Evolutionary conservation across 192 early-diverging fungal species (phyloP).

Genomic region (Coemansia sp.): DNA sequence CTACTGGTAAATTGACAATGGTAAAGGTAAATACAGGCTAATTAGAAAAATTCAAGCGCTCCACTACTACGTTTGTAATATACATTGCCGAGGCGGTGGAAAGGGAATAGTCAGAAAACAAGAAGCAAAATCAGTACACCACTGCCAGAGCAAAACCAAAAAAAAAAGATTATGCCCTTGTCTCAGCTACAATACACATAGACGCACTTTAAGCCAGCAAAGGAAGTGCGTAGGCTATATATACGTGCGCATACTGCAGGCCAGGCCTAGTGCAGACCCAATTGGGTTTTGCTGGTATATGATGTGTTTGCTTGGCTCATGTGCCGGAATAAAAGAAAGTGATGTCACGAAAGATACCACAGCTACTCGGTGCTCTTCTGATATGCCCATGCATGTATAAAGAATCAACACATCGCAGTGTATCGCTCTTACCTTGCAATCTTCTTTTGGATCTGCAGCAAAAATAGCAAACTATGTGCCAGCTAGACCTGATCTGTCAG

Average conservation of each 20-base stretch:
- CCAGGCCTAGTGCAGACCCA: not conserved
- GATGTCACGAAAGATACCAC: slow-evolving; percentile 13
- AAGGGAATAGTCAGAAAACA: not conserved
- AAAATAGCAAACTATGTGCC: not conserved
- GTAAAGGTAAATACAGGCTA: not conserved
- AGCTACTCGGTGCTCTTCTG: slow-evolving; percentile 1
- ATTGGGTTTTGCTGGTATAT: not conserved
- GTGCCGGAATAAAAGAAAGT: slow-evolving; percentile 4
- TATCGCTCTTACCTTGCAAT: slow-evolving; percentile 7
- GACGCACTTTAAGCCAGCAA: not conserved
- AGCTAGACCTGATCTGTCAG: not conserved
- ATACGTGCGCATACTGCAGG: not conserved
- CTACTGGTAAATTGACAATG: not conserved
- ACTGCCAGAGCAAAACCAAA: not conserved
- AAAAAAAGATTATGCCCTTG: not conserved
- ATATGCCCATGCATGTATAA: slow-evolving; percentile 3
- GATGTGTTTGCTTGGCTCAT: not conserved
- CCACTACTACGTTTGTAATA: not conserved
- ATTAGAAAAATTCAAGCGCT: not conserved
- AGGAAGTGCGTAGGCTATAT: not conserved
- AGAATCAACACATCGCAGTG: not conserved
- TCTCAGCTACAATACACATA: not conserved
- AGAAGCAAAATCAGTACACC: not conserved
- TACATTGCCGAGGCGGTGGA: not conserved
- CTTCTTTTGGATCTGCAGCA: not conserved